Evolutionary conservation across 2,329 filamentous ascomycete genomes (phyloP).

Genomic region (Trichoderma gracile): DNA sequence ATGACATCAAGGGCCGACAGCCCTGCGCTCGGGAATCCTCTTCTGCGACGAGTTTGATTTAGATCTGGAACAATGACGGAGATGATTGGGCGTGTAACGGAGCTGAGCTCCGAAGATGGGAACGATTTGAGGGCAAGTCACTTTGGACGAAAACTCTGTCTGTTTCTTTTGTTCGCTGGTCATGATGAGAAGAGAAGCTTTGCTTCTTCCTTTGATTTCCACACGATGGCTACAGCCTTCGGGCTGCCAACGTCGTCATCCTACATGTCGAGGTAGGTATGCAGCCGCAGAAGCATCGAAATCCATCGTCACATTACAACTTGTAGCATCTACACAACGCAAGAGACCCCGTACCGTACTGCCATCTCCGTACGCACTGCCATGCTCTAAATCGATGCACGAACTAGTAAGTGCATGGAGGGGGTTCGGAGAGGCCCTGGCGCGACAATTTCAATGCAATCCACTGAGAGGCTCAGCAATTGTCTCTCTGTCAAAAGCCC

Average conservation of each 20-base stretch:
- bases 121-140: too few relatives aligned
- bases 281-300: not conserved
- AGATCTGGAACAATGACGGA: too few relatives aligned
- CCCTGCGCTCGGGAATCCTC: constrained; percentile 5
- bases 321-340: not conserved
- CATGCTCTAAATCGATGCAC: not conserved
- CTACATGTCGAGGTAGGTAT: not conserved
- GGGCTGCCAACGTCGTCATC: constrained; percentile 1
- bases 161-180: too few relatives aligned
- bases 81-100: too few relatives aligned
- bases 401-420: constrained; percentile 12
- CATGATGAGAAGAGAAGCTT: not conserved
- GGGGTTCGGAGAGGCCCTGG: not conserved
- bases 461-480: not conserved
- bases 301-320: not conserved
- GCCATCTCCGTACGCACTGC: too few relatives aligned
- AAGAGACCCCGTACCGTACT: too few relatives aligned
- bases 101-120: too few relatives aligned
- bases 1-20: not conserved
- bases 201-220: not conserved
- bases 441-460: constrained; percentile 3
- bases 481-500: not conserved
- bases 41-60: not conserved
- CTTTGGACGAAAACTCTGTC: too few relatives aligned
- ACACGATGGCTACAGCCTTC: not conserved